These are phyloP conservation scores for Chytriomyces sp. DNA, from an alignment of 192 early-diverging fungal genomes.

Conservation along the genomic window DNA sequence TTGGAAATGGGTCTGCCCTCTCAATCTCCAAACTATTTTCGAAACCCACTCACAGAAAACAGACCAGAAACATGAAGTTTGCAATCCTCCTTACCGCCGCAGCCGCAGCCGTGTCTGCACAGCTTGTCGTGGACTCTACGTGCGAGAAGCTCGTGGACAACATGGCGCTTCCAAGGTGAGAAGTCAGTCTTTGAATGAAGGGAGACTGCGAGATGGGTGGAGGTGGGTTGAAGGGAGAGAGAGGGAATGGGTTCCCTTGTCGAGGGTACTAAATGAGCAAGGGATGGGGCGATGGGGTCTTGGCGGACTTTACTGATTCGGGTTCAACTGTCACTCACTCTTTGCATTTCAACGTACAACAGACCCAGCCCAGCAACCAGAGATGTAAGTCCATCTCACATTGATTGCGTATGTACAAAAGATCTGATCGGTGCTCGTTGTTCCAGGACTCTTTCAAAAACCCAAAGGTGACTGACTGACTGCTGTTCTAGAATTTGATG, in stretches of 20 bases:
- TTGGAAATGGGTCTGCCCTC: too few species aligned
- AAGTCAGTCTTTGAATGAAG: too few species aligned
- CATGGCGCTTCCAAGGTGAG: slow-evolving; percentile 21
- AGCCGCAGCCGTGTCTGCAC: background rate
- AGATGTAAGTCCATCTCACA: background rate
- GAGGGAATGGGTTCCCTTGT: too few species aligned
- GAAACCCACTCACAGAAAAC: too few species aligned
- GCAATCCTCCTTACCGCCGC: background rate
- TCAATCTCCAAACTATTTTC: too few species aligned
- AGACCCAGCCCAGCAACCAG: background rate
- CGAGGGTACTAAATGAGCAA: background rate
- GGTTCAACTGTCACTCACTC: background rate
- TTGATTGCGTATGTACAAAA: background rate
- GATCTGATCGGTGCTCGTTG: background rate
- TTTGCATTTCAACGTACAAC: background rate
- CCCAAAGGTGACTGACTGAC: background rate
- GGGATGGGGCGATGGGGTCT: background rate
- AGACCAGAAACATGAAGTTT: background rate
- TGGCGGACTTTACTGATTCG: background rate
- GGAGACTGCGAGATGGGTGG: background rate
- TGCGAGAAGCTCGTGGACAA: slow-evolving; percentile 22
- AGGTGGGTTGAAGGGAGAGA: background rate
- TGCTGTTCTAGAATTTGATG: background rate
- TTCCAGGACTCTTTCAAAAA: background rate
- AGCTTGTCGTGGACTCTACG: background rate